phyloP scores from a whole-genome alignment of 2,329 filamentous ascomycete genomes.

The Diaporthe aspalathi region DNA sequence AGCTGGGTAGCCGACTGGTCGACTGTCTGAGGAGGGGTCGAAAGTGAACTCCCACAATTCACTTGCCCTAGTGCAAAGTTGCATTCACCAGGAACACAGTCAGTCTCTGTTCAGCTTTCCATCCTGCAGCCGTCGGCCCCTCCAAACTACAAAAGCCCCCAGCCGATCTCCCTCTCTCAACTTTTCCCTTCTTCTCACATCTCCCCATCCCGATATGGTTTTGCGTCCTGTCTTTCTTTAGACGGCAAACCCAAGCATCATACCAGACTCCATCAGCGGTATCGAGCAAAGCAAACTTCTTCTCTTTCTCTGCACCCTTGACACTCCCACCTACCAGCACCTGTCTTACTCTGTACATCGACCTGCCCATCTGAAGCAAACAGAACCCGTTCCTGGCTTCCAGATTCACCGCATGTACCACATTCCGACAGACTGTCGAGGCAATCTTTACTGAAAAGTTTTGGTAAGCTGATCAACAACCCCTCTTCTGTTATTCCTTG shows the following conservation, averaged over 20 bases:
- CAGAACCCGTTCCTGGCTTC: background rate
- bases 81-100: background rate
- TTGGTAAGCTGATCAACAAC: background rate
- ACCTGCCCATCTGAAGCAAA: background rate
- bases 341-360: background rate
- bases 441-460: background rate
- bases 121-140: background rate
- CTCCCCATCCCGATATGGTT: background rate
- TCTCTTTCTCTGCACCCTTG: background rate
- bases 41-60: background rate
- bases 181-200: background rate
- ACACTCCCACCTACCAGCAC: background rate
- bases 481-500: background rate
- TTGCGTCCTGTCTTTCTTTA: background rate
- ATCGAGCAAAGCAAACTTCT: background rate
- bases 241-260: background rate
- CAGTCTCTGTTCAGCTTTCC: background rate
- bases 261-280: background rate
- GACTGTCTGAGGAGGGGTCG: background rate
- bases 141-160: background rate
- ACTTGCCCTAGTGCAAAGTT: background rate
- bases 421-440: background rate
- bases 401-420: background rate
- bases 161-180: background rate
- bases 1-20: background rate